These are phyloP conservation scores for Pseudozyma pruni DNA, from an alignment of 1,284 basidiomycete genomes.

Conservation along the genomic window DNA sequence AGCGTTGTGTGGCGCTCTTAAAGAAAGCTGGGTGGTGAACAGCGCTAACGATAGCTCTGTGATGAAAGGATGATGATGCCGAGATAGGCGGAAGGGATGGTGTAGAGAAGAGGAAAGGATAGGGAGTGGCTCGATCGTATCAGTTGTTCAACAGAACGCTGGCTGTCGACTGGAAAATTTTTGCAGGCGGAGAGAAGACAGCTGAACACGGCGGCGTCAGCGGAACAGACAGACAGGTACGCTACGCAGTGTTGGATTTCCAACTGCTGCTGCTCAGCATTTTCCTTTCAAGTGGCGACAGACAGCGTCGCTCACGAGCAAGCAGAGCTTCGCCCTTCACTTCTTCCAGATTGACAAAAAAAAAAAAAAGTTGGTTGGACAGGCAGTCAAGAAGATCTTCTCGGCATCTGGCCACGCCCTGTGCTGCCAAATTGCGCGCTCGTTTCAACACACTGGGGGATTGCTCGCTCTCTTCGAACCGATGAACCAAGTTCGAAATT, in stretches of 20 bases:
- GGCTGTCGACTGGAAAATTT: conserved; percentile 27
- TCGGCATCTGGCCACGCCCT: conserved; percentile 3
- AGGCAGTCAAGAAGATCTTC: conserved; percentile 6
- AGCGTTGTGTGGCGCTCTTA: conserved; percentile 22
- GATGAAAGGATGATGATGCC: conserved; percentile 20
- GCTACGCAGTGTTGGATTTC: not conserved
- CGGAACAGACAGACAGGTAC: too few species aligned
- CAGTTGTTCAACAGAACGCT: not conserved
- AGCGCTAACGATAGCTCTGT: conserved; percentile 49
- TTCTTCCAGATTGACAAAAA: not conserved
- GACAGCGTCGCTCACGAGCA: not conserved
- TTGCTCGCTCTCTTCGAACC: too few species aligned
- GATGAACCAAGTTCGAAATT: conserved; percentile 27
- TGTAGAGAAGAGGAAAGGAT: conserved; percentile 21
- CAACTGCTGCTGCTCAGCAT: conserved; percentile 16
- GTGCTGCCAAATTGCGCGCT: not conserved
- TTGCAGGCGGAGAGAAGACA: conserved; percentile 19
- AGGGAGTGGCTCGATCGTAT: not conserved
- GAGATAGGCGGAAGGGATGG: conserved; percentile 28
- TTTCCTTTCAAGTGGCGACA: conserved; percentile 6
- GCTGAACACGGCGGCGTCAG: not conserved
- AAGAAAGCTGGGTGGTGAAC: conserved; percentile 13
- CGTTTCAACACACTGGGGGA: too few species aligned
- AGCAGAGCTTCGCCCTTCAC: not conserved
- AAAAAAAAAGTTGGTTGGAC: conserved; percentile 13